Evolutionary conservation across 371 early-diverging fungal genomes (phyloP).

Genomic region (Circinella umbellata): DNA sequence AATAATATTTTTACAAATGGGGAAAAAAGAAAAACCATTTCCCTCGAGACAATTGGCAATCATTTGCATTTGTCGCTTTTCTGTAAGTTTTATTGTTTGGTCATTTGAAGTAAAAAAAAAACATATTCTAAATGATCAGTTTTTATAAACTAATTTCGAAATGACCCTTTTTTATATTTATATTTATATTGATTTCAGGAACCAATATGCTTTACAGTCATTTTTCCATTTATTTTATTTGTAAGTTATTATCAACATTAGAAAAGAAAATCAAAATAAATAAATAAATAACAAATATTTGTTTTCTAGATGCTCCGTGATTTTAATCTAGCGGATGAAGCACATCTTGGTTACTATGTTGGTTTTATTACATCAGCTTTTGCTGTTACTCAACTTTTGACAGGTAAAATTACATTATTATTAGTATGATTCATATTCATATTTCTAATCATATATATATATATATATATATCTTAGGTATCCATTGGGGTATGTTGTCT

Average conservation of each 20-base stretch:
- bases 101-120: conserved; percentile 7
- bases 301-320: conserved; percentile 59
- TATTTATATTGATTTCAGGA: conserved; percentile 43
- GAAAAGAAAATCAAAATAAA: too few relatives aligned
- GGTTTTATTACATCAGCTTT: conserved; percentile 70
- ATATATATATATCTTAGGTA: conserved; percentile 22
- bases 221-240: conserved; percentile 61
- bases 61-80: conserved; percentile 56
- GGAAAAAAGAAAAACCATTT: conserved; percentile 42
- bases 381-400: conserved; percentile 65
- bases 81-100: conserved; percentile 29
- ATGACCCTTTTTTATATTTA: neutral
- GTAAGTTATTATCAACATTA: conserved; percentile 14
- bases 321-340: conserved; percentile 59
- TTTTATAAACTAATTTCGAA: neutral
- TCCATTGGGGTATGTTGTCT: conserved; percentile 70
- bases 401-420: conserved; percentile 32
- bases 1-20: neutral
- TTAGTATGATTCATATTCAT: neutral
- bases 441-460: neutral
- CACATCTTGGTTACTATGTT: conserved; percentile 69
- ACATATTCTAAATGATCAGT: too few relatives aligned
- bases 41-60: conserved; percentile 60
- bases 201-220: conserved; percentile 65
- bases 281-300: neutral